These are phyloP conservation scores for Malus hybrid DNA, from an alignment of 331 rosid species.

Conservation along the genomic window DNA sequence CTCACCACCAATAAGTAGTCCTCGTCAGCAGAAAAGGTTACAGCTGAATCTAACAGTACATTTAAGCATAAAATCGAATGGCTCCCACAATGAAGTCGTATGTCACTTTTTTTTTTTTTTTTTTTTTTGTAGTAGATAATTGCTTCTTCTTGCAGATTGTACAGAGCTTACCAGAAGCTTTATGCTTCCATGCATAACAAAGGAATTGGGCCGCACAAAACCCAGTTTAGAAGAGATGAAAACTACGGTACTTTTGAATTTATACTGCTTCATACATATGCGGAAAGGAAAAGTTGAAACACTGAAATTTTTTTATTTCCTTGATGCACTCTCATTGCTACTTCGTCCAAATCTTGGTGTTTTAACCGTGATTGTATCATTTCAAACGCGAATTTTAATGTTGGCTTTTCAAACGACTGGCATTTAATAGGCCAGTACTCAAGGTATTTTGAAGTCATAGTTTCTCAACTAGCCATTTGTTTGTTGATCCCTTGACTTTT, in stretches of 20 bases:
- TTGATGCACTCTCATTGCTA: neutral
- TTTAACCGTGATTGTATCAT: neutral
- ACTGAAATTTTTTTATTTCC: neutral
- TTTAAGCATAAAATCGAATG: neutral
- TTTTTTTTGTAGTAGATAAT: conserved; percentile 4
- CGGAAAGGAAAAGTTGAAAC: neutral
- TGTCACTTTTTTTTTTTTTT: neutral
- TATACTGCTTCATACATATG: neutral
- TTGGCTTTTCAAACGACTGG: neutral
- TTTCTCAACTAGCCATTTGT: neutral
- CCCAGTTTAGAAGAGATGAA: conserved; percentile 96
- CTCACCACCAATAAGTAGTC: conserved; percentile 54
- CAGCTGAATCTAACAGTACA: neutral
- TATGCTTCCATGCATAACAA: conserved; percentile 83
- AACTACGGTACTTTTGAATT: conserved; percentile 54
- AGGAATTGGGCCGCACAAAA: conserved; percentile 86
- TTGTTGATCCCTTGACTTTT: neutral
- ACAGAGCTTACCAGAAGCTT: conserved; percentile 87
- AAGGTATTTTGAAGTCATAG: no score
- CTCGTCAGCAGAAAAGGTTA: conserved; percentile 75
- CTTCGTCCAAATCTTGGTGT: neutral
- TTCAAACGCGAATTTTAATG: neutral
- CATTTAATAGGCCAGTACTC: neutral
- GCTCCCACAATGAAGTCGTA: neutral
- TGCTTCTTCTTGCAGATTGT: conserved; percentile 53